These are phyloP conservation scores for Bryopsis sp. DNA, from an alignment of 139 green algal species.

Conservation along the genomic window DNA sequence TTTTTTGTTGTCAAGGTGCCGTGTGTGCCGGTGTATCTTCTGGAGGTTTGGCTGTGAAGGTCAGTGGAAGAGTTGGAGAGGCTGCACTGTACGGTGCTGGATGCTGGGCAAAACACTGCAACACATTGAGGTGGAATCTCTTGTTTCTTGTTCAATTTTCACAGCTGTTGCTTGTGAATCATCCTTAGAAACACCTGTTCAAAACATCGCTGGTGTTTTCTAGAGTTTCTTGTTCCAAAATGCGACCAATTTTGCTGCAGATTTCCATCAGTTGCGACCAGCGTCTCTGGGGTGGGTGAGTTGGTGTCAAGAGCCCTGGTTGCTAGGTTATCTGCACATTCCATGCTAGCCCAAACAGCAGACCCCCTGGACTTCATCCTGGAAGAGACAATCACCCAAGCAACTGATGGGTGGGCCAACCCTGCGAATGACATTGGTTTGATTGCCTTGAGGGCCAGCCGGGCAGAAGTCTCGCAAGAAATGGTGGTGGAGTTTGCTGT, in stretches of 20 bases:
- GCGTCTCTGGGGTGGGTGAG: slow-evolving; percentile 7
- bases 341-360: not conserved
- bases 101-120: slow-evolving; percentile 55
- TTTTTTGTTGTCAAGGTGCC: too few species aligned
- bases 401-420: not conserved
- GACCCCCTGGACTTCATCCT: not conserved
- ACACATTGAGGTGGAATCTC: too few species aligned
- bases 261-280: not conserved
- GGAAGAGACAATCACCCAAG: not conserved
- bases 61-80: slow-evolving; percentile 63
- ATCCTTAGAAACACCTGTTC: too few species aligned
- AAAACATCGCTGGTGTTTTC: not conserved
- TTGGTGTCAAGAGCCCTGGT: not conserved
- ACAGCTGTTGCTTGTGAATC: too few species aligned
- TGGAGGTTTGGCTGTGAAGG: slow-evolving; percentile 75
- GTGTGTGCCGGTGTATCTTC: slow-evolving; percentile 67
- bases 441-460: not conserved
- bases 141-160: too few species aligned
- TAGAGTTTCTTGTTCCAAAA: not conserved
- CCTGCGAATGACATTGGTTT: slow-evolving; percentile 13
- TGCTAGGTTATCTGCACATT: not conserved
- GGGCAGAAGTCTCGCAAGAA: not conserved
- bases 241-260: not conserved
- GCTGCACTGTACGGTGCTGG: slow-evolving; percentile 63
- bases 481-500: not conserved